Evolutionary conservation across 2,329 filamentous ascomycete species (phyloP).

Genomic region (Epichloe gansuensis): DNA sequence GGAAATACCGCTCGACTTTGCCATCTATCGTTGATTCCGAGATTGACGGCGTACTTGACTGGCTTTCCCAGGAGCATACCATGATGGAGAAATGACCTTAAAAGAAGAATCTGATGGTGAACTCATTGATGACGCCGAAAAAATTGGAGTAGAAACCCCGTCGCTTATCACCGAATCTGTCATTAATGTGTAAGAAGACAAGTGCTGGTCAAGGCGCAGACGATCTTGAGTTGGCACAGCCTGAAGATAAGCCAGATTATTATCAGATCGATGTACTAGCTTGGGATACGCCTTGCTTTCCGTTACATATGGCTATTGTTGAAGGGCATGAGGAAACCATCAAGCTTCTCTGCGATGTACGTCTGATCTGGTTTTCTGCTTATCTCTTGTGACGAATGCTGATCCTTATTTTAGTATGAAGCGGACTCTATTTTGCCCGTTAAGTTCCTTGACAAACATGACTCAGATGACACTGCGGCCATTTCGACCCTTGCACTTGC

Average conservation of each 20-base stretch:
- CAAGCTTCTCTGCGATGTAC: conserved; percentile 49
- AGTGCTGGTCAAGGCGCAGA: conserved; percentile 15
- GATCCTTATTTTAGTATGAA: conserved; percentile 43
- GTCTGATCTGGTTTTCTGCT: conserved; percentile 6
- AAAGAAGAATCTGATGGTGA: conserved; percentile 29
- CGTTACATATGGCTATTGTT: conserved; percentile 67
- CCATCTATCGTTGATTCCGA: conserved; percentile 70
- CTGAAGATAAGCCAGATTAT: conserved; percentile 58
- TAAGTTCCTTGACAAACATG: conserved; percentile 41
- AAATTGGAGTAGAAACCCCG: conserved; percentile 36
- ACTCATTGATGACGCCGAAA: conserved; percentile 30
- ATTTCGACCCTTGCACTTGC: conserved; percentile 61
- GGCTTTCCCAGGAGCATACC: conserved; percentile 53
- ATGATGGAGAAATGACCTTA: conserved; percentile 46
- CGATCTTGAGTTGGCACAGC: conserved; percentile 38
- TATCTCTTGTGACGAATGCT: background rate
- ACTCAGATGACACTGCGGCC: conserved; percentile 39
- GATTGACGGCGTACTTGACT: conserved; percentile 55
- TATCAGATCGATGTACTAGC: conserved; percentile 67
- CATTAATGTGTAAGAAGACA: conserved; percentile 47
- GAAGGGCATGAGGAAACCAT: conserved; percentile 59
- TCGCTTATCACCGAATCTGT: conserved; percentile 59
- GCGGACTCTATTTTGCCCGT: conserved; percentile 65
- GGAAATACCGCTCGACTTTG: conserved; percentile 66
- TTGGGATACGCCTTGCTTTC: conserved; percentile 64